Base-by-base conservation (phyloP, 2,329 filamentous ascomycete species). In the Paraconiothyrium sp. region DNA sequence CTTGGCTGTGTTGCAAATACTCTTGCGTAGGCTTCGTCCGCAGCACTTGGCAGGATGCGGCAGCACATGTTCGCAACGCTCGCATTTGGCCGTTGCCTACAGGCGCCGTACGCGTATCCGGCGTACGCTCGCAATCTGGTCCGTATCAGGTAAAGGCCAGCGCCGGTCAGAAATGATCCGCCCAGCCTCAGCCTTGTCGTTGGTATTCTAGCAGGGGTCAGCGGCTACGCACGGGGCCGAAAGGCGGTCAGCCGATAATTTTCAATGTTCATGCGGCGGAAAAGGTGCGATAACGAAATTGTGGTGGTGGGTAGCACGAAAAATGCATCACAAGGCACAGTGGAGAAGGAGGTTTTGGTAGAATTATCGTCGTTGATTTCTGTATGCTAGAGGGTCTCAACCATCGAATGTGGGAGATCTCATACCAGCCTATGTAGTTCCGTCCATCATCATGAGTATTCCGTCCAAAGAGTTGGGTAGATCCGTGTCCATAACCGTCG, bases 381-480 rank as follows among this genome's bases (percentile, higher is more conserved):
- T 49, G 50, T 41, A 16, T 48, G 46, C 43, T 58, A 50, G 41
- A 41, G 43, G 50, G 50, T 54, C 57, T 59, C 57, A 24, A 54
- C 50, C 50, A 43, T 46, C 24, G 20, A 22, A n/a, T 14, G 49
- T 49, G 61, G 58, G 61, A 64, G 61, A 64, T 58, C 61, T 63
- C 61, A 51, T 57, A 57, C 57, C 61, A 47, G 56, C 61, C 48
- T 54, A 46, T 46, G 34, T 34, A 49, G 32, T 39, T 27, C 43
- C 43, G 9, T 46, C 43, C 54, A 56, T 43, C 14, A 34, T 34
- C 27, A 2, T 6, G 27, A 30, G 27, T 30, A 57, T 62, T 52
- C 61, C 60, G 52, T 64, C 41, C 62, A 47, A 41, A 60, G 70
- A 73, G 69, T 72, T 65, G 70, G 68, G 69, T 71, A 65, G 63